Evolutionary conservation across 2,329 filamentous ascomycete species (phyloP), one percentile per base, ranked within the genome.

Genomic region (Emericellopsis cladophorae): DNA sequence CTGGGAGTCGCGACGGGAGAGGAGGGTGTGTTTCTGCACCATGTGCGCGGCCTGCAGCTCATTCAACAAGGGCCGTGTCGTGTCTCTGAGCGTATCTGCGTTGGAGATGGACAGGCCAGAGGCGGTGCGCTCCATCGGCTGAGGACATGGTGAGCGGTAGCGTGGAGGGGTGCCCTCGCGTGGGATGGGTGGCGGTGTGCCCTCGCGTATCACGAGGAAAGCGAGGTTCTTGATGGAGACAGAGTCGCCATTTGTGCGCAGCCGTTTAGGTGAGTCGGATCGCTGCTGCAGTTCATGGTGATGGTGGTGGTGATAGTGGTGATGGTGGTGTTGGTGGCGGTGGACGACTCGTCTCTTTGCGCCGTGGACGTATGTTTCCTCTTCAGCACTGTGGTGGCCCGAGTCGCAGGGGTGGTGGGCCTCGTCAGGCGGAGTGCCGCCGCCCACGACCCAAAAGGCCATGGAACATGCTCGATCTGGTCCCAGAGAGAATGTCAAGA

Each of bases 91-190:
- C 8, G 55, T 53, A 34, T 56, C 51, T 22, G 67, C 61, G 9
- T 64, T 61, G 10, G 62, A 61, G 42, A 73, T 69, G 39, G 67
- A 66, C 15, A 67, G 56, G 16, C 69, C 68, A 1, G 68, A 71
- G 32, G 62, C 61, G 23, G 69, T 73, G 23, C 66, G 60, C 47
- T 73, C 69, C 60, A 72, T 64, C 23, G 54, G 46, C 9, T 31
- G 12, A 8, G 39, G 31, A 26, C 37, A 32, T 24, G 32, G 39
- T 47, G 51, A 29, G 48, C 40, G 35, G 34, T 7, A 40, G 40
- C 47, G 51, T 26, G 48, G 38, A 35, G 26, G 11, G 37, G 41
- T 11, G 22, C 16, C 32, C 29, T 41, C 29, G 15, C 11, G 29
- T 4, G 7, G 21, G 5, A 21, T 21, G 18, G 18, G 35, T 2